Evolutionary conservation across 768 basidiomycete species (phyloP).

Genomic region (Sutorius australiensis): DNA sequence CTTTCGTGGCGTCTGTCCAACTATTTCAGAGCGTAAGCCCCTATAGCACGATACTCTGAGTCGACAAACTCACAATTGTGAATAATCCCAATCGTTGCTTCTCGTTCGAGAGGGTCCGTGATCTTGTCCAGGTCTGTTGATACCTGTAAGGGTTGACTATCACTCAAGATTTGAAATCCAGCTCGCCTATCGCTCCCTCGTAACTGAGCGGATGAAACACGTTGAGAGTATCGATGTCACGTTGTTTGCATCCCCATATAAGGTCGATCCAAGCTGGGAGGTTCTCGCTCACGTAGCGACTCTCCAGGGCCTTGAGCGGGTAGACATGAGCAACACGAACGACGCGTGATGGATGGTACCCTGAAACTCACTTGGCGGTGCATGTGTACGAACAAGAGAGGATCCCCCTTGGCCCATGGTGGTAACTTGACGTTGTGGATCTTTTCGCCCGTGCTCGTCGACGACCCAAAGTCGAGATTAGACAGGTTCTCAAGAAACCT

Average conservation of each 20-base stretch:
- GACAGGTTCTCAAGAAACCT: slow-evolving; percentile 83
- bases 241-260: slow-evolving; percentile 87
- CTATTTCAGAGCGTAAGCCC: slow-evolving; percentile 34
- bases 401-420: slow-evolving; percentile 83
- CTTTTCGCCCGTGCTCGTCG: slow-evolving; percentile 68
- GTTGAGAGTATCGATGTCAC: slow-evolving; percentile 71
- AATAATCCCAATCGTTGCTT: slow-evolving; percentile 92
- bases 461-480: slow-evolving; percentile 74
- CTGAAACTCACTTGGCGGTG: slow-evolving; percentile 63
- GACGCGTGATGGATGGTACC: neutral
- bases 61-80: slow-evolving; percentile 71
- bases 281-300: slow-evolving; percentile 78
- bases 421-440: slow-evolving; percentile 89
- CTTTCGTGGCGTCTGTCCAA: slow-evolving; percentile 90
- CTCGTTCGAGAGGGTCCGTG: slow-evolving; percentile 79
- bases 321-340: neutral
- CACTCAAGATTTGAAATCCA: neutral
- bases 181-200: slow-evolving; percentile 77
- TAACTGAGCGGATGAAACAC: slow-evolving; percentile 93
- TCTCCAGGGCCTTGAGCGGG: slow-evolving; percentile 70
- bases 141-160: neutral
- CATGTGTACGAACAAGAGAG: slow-evolving; percentile 73
- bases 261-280: slow-evolving; percentile 91
- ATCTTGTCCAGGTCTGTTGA: slow-evolving; percentile 77
- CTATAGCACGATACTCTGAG: neutral